phyloP scores from a whole-genome alignment of 1,139 yeast genomes.

The Blastobotrys raffinosifermentans region DNA sequence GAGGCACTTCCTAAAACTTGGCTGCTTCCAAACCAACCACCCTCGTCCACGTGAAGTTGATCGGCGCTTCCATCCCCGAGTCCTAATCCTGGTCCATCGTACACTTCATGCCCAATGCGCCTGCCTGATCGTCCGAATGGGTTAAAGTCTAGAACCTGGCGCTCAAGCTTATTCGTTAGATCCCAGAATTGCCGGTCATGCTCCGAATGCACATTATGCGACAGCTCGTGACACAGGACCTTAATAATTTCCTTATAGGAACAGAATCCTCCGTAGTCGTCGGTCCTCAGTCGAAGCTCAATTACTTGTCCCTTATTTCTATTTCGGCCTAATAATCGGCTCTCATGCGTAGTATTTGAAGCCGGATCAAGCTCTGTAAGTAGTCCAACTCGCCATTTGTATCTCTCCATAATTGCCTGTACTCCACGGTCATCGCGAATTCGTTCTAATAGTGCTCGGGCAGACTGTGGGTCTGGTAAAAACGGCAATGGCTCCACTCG shows the following conservation, averaged over 20 bases:
- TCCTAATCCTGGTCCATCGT: conserved; percentile 21
- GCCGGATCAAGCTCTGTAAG: conserved; percentile 39
- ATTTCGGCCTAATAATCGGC: conserved; percentile 33
- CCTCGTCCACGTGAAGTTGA: conserved; percentile 23
- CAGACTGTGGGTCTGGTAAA: conserved; percentile 30
- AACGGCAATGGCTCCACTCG: conserved; percentile 30
- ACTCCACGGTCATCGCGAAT: conserved; percentile 34
- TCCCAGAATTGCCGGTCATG: conserved; percentile 36
- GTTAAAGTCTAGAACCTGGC: conserved; percentile 32
- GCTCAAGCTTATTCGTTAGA: conserved; percentile 31
- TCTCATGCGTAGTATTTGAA: conserved; percentile 30
- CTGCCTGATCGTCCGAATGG: conserved; percentile 27
- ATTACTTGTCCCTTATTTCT: conserved; percentile 35
- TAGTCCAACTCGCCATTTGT: conserved; percentile 33
- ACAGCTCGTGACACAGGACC: conserved; percentile 37
- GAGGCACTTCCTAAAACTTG: conserved; percentile 18
- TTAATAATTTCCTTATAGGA: conserved; percentile 32
- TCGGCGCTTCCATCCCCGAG: conserved; percentile 16
- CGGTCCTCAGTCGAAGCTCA: conserved; percentile 36
- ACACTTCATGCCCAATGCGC: conserved; percentile 20
- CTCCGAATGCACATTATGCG: conserved; percentile 35
- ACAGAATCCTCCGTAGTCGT: conserved; percentile 36
- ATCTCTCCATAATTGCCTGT: conserved; percentile 33
- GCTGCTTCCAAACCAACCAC: conserved; percentile 27
- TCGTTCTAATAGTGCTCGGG: conserved; percentile 28